Base-by-base conservation (phyloP, 2,329 filamentous ascomycete species). In the Aspergillus nomiae region DNA sequence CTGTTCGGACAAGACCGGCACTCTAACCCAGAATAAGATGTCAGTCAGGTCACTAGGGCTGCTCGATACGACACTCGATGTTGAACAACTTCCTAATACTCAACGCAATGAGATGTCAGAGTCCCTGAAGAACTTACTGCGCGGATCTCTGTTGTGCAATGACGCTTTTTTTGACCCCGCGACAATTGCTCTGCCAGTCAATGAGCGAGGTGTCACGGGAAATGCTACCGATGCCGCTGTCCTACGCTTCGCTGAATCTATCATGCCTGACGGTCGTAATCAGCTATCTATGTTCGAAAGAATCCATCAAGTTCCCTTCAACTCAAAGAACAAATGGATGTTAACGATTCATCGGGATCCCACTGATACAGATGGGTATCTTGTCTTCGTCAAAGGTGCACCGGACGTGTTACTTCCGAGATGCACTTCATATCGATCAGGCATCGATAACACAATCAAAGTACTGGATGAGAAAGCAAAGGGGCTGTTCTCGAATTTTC, bases 311-410 rank as follows among this genome's bases (percentile, higher is more conserved):
- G 81, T 92, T 26, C 88, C 89, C 0, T 94, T 94, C 78, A 94
- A 93, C 78, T 92, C 89, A 75, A 92, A 92, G 80, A 93, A 93
- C 79, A 94, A 94, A 76, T 93, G 88, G 77, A 93, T 92, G 87
- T 86, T 94, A 58, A 85, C 87, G 36, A 83, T 89, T 63, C 67
- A 69, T 61, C 63, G 67, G 62, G 65, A 73, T 67, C 70, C 66
- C 72, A 78, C 34, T 78, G 77, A 19, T 67, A 81, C 38, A 12
- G 63, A 63, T 6, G 57, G 48, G 21, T 72, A 71, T 30, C 63
- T 74, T 43, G 45, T 75, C 34, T 72, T 89, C 34, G 90, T 93
- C 74, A 93, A 94, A 73, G 91, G 91, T 2, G 91, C 90, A 0
- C 90, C 91, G 0, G 91, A 94, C 69, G 86, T 93, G 28, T 82